phyloP scores from a whole-genome alignment of 306 rosid genomes.

The Morella rubra region DNA sequence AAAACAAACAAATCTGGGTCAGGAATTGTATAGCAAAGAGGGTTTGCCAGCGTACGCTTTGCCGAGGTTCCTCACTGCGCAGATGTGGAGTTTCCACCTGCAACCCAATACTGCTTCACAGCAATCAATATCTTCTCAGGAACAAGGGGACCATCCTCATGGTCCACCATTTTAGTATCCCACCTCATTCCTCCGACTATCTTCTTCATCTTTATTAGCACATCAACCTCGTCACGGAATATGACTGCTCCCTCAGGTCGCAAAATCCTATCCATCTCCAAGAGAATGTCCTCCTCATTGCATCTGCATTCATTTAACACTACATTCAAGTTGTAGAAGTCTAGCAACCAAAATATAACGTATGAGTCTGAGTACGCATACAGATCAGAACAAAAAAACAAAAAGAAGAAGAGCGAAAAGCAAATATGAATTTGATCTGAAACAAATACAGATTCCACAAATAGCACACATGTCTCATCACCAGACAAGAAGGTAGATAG shows the following conservation, averaged over 20 bases:
- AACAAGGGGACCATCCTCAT: conserved; percentile 93
- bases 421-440: neutral
- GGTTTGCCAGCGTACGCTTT: conserved; percentile 20
- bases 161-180: conserved; percentile 92
- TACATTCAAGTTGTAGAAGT: conserved; percentile 9
- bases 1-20: conserved; percentile 30
- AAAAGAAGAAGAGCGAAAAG: neutral
- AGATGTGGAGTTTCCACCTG: conserved; percentile 65
- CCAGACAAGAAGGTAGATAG: neutral
- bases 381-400: too few relatives aligned
- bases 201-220: conserved; percentile 71
- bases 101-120: conserved; percentile 94
- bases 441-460: conserved; percentile 11
- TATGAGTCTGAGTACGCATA: too few relatives aligned
- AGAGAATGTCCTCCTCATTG: conserved; percentile 75
- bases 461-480: neutral
- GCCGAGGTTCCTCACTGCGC: conserved; percentile 33
- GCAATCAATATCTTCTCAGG: conserved; percentile 87
- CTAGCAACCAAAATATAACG: too few relatives aligned
- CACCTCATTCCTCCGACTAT: conserved; percentile 83
- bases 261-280: conserved; percentile 93
- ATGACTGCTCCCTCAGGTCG: conserved; percentile 93
- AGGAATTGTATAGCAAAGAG: conserved; percentile 26
- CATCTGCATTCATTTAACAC: conserved; percentile 51
- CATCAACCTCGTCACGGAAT: conserved; percentile 82